These are phyloP conservation scores for Venturia pyrina DNA, from an alignment of 2,329 filamentous ascomycete species.

Conservation along the genomic window DNA sequence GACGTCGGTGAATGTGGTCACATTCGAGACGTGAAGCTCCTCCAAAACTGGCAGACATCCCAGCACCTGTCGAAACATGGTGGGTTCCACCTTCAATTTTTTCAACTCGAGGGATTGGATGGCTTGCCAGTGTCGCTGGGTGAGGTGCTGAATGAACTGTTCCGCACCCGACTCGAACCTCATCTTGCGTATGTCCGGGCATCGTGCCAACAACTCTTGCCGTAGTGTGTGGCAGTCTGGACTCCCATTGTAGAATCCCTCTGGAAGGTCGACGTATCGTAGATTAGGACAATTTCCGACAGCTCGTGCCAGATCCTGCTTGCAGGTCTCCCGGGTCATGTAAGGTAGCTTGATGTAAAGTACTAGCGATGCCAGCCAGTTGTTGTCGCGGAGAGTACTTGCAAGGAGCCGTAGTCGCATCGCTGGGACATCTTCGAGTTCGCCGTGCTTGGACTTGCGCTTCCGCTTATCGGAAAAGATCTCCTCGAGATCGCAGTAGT, in stretches of 20 bases:
- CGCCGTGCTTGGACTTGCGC: slow-evolving; percentile 12
- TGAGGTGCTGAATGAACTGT: slow-evolving; percentile 61
- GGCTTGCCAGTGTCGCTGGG: slow-evolving; percentile 56
- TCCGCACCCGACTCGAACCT: slow-evolving; percentile 72
- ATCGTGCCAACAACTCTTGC: slow-evolving; percentile 74
- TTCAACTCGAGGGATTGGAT: slow-evolving; percentile 66
- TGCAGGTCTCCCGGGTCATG: slow-evolving; percentile 83
- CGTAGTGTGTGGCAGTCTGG: slow-evolving; percentile 63
- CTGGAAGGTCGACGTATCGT: slow-evolving; percentile 81
- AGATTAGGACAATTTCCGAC: slow-evolving; percentile 78
- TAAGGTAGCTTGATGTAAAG: slow-evolving; percentile 82
- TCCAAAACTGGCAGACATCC: slow-evolving; percentile 55
- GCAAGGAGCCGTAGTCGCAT: slow-evolving; percentile 69
- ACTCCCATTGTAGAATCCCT: slow-evolving; percentile 79
- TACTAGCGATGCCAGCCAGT: slow-evolving; percentile 58
- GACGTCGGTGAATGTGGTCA: slow-evolving; percentile 63
- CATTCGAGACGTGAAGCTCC: slow-evolving; percentile 64
- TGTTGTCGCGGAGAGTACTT: slow-evolving; percentile 70
- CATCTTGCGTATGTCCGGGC: slow-evolving; percentile 81
- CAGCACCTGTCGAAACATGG: slow-evolving; percentile 60
- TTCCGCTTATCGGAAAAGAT: slow-evolving; percentile 55
- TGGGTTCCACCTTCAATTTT: slow-evolving; percentile 58
- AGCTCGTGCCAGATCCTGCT: slow-evolving; percentile 73
- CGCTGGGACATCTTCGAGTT: slow-evolving; percentile 55
- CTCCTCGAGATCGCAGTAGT: slow-evolving; percentile 85